phyloP scores from a whole-genome alignment of 306 rosid genomes.

The Hylodesmum podocarpum region DNA sequence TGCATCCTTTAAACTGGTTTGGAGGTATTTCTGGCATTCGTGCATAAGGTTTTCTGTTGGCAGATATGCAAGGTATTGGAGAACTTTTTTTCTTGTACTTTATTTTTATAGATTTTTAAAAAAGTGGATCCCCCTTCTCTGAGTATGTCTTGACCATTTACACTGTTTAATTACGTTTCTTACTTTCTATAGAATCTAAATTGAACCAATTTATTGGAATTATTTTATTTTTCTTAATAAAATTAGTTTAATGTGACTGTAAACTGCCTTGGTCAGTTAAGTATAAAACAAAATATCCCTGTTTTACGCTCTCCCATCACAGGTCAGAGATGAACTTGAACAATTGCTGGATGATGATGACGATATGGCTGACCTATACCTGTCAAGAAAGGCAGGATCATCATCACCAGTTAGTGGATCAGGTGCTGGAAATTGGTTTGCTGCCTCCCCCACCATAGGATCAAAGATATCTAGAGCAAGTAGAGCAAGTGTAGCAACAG shows the following conservation, averaged over 20 bases:
- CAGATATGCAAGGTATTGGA: not conserved
- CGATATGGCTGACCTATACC: constrained; percentile 96
- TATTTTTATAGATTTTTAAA: too few relatives aligned
- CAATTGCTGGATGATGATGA: constrained; percentile 94
- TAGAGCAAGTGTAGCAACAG: constrained; percentile 71
- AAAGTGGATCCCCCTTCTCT: not conserved
- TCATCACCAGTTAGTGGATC: constrained; percentile 77
- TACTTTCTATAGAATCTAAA: not conserved
- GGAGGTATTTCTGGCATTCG: not conserved
- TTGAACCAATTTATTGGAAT: not conserved
- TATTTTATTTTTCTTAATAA: not conserved
- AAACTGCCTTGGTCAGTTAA: constrained; percentile 15
- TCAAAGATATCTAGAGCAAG: constrained; percentile 84
- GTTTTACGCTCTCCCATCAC: constrained; percentile 37
- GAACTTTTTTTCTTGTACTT: not conserved
- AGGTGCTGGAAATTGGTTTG: constrained; percentile 62
- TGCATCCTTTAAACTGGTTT: not conserved
- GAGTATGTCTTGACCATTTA: not conserved
- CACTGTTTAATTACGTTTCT: not conserved
- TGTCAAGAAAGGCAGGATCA: constrained; percentile 74
- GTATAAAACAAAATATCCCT: not conserved
- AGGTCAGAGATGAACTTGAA: constrained; percentile 88
- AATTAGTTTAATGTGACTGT: not conserved
- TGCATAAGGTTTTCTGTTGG: not conserved
- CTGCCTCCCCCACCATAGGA: constrained; percentile 73